Base-by-base conservation (phyloP, 179 eudicot species). In the Gypsophila paniculata region DNA sequence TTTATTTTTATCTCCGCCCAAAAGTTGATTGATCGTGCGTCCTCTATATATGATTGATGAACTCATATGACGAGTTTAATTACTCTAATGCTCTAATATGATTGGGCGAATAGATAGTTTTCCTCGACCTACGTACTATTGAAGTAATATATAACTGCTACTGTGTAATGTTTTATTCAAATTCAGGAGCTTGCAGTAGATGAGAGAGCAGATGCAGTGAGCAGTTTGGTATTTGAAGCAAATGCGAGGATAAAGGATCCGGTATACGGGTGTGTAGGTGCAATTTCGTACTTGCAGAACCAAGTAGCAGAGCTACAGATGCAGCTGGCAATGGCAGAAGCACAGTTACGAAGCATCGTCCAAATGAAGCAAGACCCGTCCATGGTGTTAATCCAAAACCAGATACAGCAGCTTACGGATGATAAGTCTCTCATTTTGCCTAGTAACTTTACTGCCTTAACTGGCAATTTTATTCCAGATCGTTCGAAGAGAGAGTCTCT, bases 201-300 rank as follows among this genome's bases (percentile, higher is more conserved):
- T 23, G 75, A 80, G 32, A 80, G 86, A 69, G 72, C 69, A 65
- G 86, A 83, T 61, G 83, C 86, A 72, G 86, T 83, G 57, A 75
- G 74, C 75, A 83, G 86, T 62, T 65, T 83, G 52, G 86, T 83
- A 2, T 83, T 66, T 46, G 86, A 83, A 72, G 86, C 86, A 6
- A 80, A 80, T 34, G 82, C 83, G 10, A 80, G 86, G 49, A 11
- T 72, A 46, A 65, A 74, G 32, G 86, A 83, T 73, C 86, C 86
- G 4, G 86, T 83, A 2, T 83, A 83, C 11, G 86, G 86, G n/a
- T 83, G 86, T 70, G 86, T 80, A 2, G 86, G 86, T 38, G 83
- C 81, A 26, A 83, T 83, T 8, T 77, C 86, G 29, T 80, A 72
- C 74, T 72, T 83, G 21, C 86, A 83, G 61, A 77, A 57, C 73